phyloP scores from a whole-genome alignment of 73 alveolate genomes.

The Stentor roeselii region DNA sequence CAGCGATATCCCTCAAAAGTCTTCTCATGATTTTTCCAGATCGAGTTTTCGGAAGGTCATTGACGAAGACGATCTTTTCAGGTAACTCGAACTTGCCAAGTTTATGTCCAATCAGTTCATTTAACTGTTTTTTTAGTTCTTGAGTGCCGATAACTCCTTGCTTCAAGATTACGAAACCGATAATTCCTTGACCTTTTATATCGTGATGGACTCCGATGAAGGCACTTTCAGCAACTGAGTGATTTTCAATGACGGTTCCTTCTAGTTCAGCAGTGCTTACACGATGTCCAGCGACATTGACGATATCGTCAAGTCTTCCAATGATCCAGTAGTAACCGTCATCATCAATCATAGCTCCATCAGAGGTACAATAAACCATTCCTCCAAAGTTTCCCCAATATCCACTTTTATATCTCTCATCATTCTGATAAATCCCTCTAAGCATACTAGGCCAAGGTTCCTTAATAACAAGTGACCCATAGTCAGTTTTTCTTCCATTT shows the following conservation, averaged over 20 bases:
- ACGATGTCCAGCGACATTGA: constrained; percentile 86
- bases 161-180: constrained; percentile 47
- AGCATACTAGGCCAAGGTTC: constrained; percentile 32
- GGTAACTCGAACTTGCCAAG: constrained; percentile 31
- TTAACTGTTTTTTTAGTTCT: constrained; percentile 25
- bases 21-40: constrained; percentile 61
- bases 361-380: constrained; percentile 75
- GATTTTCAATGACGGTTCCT: constrained; percentile 57
- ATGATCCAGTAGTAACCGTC: constrained; percentile 87
- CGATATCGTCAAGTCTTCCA: constrained; percentile 89
- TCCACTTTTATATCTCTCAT: neutral
- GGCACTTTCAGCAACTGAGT: constrained; percentile 77
- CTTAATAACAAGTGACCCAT: constrained; percentile 13
- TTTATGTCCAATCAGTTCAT: constrained; percentile 31
- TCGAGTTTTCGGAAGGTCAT: constrained; percentile 52
- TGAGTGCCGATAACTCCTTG: constrained; percentile 28
- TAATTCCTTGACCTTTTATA: constrained; percentile 68
- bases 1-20: constrained; percentile 41
- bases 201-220: constrained; percentile 79
- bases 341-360: constrained; percentile 78
- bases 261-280: constrained; percentile 81
- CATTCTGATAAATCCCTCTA: constrained; percentile 10
- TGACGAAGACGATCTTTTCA: constrained; percentile 31
- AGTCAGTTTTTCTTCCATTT: constrained; percentile 2
- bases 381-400: constrained; percentile 31